Conservation (phyloP, 2,329 filamentous ascomycete genomes). For the Pseudogymnoascus sp. region DNA sequence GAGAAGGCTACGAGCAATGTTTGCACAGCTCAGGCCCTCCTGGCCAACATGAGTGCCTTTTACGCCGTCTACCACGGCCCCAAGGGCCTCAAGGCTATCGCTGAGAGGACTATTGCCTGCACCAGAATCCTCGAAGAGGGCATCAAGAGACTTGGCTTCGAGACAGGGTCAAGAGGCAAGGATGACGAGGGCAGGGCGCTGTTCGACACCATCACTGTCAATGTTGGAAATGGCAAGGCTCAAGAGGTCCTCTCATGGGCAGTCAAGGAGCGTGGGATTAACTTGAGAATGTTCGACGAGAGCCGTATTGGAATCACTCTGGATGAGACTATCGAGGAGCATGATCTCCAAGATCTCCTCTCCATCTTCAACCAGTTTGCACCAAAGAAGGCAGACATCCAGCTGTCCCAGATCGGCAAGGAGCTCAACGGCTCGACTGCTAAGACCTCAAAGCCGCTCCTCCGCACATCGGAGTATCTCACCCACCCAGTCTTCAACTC, state of each 20-base stretch:
- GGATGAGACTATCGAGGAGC: constrained; percentile 60
- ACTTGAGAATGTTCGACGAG: constrained; percentile 53
- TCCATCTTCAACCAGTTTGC: constrained; percentile 40
- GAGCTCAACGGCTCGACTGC: constrained; percentile 32
- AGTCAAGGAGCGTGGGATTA: constrained; percentile 44
- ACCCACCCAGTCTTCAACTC: constrained; percentile 92
- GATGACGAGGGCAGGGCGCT: constrained; percentile 47
- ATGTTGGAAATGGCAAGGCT: constrained; percentile 42
- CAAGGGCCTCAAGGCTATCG: constrained; percentile 71
- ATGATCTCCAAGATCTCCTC: constrained; percentile 49
- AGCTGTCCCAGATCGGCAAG: constrained; percentile 35
- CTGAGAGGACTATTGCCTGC: constrained; percentile 64
- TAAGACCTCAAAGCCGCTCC: constrained; percentile 49
- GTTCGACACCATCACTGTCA: constrained; percentile 75
- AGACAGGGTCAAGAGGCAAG: constrained; percentile 50
- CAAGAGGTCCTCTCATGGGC: constrained; percentile 42
- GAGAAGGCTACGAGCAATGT: constrained; percentile 98
- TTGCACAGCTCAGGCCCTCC: constrained; percentile 85
- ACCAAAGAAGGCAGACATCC: constrained; percentile 12
- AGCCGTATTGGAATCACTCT: constrained; percentile 63
- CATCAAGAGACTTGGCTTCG: constrained; percentile 53
- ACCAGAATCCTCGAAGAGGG: constrained; percentile 61
- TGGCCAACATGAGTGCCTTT: constrained; percentile 93
- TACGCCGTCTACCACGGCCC: constrained; percentile 94
- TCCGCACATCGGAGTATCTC: constrained; percentile 66